These are phyloP conservation scores for Murraya koenigii DNA, from an alignment of 345 rosid species.

Conservation along the genomic window DNA sequence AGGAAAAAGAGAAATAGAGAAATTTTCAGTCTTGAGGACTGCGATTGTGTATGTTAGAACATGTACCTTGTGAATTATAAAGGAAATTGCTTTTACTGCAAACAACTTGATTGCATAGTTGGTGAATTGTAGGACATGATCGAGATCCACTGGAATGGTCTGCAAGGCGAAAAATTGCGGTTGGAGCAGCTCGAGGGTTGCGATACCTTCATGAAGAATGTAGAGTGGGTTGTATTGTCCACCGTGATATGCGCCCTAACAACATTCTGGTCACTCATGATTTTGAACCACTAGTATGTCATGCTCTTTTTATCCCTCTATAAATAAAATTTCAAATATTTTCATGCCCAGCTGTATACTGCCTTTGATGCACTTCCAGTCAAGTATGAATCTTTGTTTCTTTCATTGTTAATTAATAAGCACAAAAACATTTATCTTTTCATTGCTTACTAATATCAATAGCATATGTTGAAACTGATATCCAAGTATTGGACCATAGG, in stretches of 20 bases:
- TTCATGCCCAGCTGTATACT: background rate
- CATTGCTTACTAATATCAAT: background rate
- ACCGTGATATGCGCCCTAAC: constrained; percentile 95
- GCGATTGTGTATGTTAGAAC: background rate
- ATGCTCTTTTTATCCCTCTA: constrained; percentile 12
- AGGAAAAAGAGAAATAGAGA: background rate
- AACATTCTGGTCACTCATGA: constrained; percentile 96
- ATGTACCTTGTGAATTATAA: background rate
- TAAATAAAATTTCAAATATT: background rate
- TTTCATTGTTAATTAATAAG: background rate
- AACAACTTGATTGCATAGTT: constrained; percentile 2
- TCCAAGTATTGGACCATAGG: constrained; percentile 38
- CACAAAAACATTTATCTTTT: background rate
- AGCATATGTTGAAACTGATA: constrained; percentile 2
- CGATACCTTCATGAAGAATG: constrained; percentile 99
- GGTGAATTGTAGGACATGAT: constrained; percentile 42
- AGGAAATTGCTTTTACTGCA: background rate
- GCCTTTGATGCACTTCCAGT: background rate
- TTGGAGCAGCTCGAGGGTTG: constrained; percentile 96
- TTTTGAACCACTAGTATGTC: constrained; percentile 83
- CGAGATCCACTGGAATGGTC: constrained; percentile 72
- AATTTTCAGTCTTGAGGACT: constrained; percentile 1
- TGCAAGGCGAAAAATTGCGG: constrained; percentile 88
- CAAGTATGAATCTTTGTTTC: background rate
- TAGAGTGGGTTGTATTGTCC: constrained; percentile 98